These are phyloP conservation scores for Plasmodium cynomolgi DNA, from an alignment of 169 alveolate species.

Conservation along the genomic window DNA sequence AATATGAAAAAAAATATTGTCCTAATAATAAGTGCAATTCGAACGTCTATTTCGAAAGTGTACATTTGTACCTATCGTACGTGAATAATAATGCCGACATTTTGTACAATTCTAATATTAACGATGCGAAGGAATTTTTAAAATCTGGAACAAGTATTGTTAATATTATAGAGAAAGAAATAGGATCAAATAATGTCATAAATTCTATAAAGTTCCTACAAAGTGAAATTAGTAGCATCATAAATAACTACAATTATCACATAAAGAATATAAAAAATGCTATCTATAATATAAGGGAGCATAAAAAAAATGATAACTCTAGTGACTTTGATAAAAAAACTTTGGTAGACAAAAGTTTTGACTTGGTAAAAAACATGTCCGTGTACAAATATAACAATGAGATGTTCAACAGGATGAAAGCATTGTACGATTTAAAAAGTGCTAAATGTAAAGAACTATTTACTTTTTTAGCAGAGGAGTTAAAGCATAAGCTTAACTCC, in stretches of 20 bases:
- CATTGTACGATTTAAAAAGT: not conserved
- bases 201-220: constrained; percentile 5
- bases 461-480: not conserved
- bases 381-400: not conserved
- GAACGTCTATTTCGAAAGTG: not conserved
- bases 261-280: constrained; percentile 6
- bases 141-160: not conserved
- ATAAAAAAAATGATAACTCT: not conserved
- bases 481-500: not conserved
- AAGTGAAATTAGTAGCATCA: not conserved
- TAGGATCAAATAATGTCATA: not conserved
- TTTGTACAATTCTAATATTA: not conserved
- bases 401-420: constrained; percentile 15
- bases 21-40: not conserved
- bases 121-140: constrained; percentile 9
- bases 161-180: not conserved
- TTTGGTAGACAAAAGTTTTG: constrained; percentile 5
- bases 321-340: not conserved
- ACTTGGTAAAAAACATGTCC: constrained; percentile 10
- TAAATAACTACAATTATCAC: constrained; percentile 22
- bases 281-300: not conserved
- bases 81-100: not conserved
- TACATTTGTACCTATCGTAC: not conserved
- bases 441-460: not conserved
- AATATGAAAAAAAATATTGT: not conserved